phyloP scores from a whole-genome alignment of 495 filamentous ascomycete genomes.

The Xylaria nigripes region DNA sequence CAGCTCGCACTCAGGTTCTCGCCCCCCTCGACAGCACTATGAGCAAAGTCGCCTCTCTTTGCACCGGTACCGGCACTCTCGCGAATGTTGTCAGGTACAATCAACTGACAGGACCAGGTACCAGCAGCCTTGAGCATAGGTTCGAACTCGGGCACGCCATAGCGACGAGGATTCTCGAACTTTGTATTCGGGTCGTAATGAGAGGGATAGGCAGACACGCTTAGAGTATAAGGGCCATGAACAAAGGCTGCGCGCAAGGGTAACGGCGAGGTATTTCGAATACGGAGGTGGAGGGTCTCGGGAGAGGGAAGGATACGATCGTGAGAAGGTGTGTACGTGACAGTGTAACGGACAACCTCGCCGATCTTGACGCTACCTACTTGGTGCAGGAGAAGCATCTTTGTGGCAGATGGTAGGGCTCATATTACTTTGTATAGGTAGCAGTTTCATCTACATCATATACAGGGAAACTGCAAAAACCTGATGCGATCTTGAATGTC shows the following conservation, averaged over 20 bases:
- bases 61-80: constrained; percentile 39
- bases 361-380: constrained; percentile 84
- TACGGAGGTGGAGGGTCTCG: constrained; percentile 64
- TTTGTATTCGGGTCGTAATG: constrained; percentile 72
- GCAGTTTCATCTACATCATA: not conserved
- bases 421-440: constrained; percentile 1
- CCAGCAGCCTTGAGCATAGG: constrained; percentile 93
- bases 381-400: constrained; percentile 87
- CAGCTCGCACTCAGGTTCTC: constrained; percentile 58
- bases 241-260: constrained; percentile 90
- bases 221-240: constrained; percentile 88
- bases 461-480: not conserved
- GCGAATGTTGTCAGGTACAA: constrained; percentile 64
- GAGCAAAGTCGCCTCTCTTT: constrained; percentile 27
- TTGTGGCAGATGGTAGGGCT: constrained; percentile 12
- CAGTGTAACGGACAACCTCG: constrained; percentile 81
- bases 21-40: constrained; percentile 20
- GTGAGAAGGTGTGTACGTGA: constrained; percentile 83
- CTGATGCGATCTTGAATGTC: not conserved
- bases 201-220: constrained; percentile 72
- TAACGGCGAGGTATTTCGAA: constrained; percentile 87
- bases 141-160: constrained; percentile 80
- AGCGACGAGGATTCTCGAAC: constrained; percentile 49
- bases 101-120: constrained; percentile 67
- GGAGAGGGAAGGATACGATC: constrained; percentile 86